Percentiles rank a stretch among this genome's conserved stretches.
Evolutionary conservation across 306 rosid genomes (phyloP).

Genomic region (Vigna angularis): DNA sequence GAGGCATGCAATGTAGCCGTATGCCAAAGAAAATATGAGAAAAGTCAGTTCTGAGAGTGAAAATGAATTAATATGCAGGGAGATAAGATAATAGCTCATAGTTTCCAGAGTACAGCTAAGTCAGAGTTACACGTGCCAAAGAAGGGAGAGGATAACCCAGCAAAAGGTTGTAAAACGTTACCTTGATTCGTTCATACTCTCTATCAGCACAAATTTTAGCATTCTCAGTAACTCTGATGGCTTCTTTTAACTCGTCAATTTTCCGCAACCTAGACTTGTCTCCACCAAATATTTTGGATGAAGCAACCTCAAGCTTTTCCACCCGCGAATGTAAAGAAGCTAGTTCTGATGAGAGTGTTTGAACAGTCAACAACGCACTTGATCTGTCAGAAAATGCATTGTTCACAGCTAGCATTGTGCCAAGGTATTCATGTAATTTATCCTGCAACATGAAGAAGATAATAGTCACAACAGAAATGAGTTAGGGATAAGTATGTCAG

Average conservation of each 20-base stretch:
- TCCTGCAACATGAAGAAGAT: constrained; percentile 68
- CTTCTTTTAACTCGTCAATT: constrained; percentile 82
- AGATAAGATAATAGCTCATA: not conserved
- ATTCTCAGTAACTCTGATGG: constrained; percentile 70
- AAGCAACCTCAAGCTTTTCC: constrained; percentile 91
- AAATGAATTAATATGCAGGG: constrained; percentile 7
- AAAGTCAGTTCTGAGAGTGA: constrained; percentile 25
- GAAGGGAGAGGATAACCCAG: not conserved
- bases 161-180: constrained; percentile 42
- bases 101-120: constrained; percentile 22
- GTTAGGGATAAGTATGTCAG: not conserved
- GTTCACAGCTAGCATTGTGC: constrained; percentile 80
- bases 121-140: constrained; percentile 1
- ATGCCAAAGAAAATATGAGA: constrained; percentile 30
- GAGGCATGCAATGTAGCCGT: not conserved
- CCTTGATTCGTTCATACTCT: constrained; percentile 93
- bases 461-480: constrained; percentile 32
- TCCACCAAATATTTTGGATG: constrained; percentile 93
- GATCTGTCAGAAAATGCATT: constrained; percentile 90
- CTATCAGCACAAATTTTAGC: constrained; percentile 72
- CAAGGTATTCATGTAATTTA: constrained; percentile 96
- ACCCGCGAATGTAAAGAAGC: constrained; percentile 65
- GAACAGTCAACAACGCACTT: constrained; percentile 90
- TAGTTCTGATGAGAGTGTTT: constrained; percentile 87
- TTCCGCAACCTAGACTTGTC: constrained; percentile 85